A percentile compares a stretch with the other conserved stretches of the same genome.
Conservation (phyloP, 148 eudicot species). For the Euryodendron excelsum region DNA sequence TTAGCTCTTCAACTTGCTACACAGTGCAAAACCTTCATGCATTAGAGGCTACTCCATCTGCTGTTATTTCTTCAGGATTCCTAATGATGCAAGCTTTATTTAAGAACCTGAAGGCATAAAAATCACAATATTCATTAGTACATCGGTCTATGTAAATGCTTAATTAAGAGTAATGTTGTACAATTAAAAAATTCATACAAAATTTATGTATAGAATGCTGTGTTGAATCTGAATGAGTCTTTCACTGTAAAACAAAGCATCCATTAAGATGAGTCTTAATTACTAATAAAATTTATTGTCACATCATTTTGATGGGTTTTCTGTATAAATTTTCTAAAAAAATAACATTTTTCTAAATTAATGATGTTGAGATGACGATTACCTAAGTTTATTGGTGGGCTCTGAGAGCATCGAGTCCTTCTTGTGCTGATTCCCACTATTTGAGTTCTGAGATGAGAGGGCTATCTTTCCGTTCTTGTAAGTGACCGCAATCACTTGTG, state of each 20-base stretch:
- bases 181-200: too few relatives aligned
- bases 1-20: slow-evolving; percentile 66
- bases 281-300: too few relatives aligned
- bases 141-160: too few relatives aligned
- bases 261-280: too few relatives aligned
- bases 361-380: neutral
- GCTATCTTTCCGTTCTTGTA: slow-evolving; percentile 44
- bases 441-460: slow-evolving; percentile 23
- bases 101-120: slow-evolving; percentile 59
- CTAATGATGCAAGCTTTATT: slow-evolving; percentile 68
- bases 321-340: too few relatives aligned
- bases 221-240: too few relatives aligned
- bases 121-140: too few relatives aligned
- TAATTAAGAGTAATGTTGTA: too few relatives aligned
- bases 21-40: slow-evolving; percentile 60
- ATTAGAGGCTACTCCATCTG: slow-evolving; percentile 47
- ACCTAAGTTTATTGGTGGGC: slow-evolving; percentile 68
- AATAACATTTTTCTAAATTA: too few relatives aligned
- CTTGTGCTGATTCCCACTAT: slow-evolving; percentile 30
- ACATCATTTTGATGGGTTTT: too few relatives aligned
- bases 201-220: too few relatives aligned
- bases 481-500: slow-evolving; percentile 52
- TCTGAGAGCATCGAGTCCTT: slow-evolving; percentile 33
- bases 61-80: slow-evolving; percentile 44
- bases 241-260: too few relatives aligned